Evolutionary conservation across 495 filamentous ascomycete genomes (phyloP).

Genomic region (Penicillium samsonianum): DNA sequence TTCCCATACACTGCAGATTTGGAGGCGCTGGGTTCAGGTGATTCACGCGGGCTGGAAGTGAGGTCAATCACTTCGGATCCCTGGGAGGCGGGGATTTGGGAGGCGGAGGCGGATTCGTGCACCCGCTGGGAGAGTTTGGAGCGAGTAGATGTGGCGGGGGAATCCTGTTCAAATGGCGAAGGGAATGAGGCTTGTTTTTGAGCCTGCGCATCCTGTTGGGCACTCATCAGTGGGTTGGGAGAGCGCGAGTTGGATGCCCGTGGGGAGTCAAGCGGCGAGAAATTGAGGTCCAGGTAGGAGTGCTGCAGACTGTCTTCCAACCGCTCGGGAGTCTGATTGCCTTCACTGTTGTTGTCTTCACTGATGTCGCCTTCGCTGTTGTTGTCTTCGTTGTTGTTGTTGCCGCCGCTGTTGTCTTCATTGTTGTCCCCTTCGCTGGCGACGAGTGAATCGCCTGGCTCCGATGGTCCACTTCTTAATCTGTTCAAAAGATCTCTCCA

Average conservation of each 20-base stretch:
- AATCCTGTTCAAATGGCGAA: constrained; percentile 8
- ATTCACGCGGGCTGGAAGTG: constrained; percentile 42
- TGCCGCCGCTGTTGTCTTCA: constrained; percentile 2
- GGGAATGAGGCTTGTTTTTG: constrained; percentile 9
- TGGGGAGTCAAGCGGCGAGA: neutral
- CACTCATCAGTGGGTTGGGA: constrained; percentile 18
- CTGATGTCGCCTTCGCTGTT: constrained; percentile 9
- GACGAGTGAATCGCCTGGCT: too few relatives aligned
- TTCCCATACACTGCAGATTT: constrained; percentile 34
- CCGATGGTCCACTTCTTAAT: constrained; percentile 20
- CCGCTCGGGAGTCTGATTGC: neutral
- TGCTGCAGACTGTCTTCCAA: constrained; percentile 8
- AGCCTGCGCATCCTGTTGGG: constrained; percentile 14
- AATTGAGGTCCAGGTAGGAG: constrained; percentile 5
- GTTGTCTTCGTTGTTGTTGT: neutral
- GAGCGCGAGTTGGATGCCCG: constrained; percentile 17
- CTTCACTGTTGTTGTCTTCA: constrained; percentile 4
- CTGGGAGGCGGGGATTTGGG: constrained; percentile 25
- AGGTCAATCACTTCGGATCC: constrained; percentile 43
- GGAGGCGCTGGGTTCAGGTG: constrained; percentile 28
- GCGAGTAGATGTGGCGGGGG: constrained; percentile 18
- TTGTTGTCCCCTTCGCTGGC: neutral
- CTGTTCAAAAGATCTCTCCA: constrained; percentile 14
- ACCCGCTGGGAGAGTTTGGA: constrained; percentile 6
- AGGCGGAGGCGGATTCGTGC: constrained; percentile 4